phyloP scores from a whole-genome alignment of 2,329 filamentous ascomycete genomes.

The Dactylonectria macrodidyma region DNA sequence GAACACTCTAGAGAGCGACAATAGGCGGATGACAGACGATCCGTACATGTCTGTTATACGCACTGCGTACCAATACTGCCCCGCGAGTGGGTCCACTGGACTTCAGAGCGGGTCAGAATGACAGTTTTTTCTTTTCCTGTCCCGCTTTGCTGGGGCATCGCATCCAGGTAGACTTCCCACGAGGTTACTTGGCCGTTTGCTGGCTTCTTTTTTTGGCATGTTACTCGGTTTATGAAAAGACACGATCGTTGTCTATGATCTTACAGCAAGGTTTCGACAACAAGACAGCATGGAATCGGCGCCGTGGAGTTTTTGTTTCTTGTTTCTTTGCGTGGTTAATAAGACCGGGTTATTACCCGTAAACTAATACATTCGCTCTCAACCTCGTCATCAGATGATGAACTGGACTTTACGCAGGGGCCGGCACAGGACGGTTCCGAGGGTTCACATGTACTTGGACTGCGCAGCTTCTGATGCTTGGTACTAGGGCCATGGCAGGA shows the following conservation, averaged over 20 bases:
- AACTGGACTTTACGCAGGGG: constrained; percentile 8
- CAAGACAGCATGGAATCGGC: constrained; percentile 53
- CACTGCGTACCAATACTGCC: constrained; percentile 24
- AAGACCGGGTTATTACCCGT: constrained; percentile 20
- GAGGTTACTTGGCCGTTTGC: constrained; percentile 12
- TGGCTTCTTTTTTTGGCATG: constrained; percentile 32
- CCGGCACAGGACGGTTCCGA: background rate
- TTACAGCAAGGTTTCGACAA: constrained; percentile 45
- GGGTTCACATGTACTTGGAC: background rate
- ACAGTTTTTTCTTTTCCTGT: constrained; percentile 12
- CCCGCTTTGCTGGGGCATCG: constrained; percentile 15
- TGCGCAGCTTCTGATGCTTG: background rate
- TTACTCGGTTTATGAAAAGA: constrained; percentile 43
- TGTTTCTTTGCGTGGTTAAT: constrained; percentile 32
- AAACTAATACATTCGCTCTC: constrained; percentile 41
- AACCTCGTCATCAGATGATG: constrained; percentile 6
- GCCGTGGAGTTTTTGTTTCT: constrained; percentile 49
- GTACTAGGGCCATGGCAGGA: constrained; percentile 1
- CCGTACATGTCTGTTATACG: constrained; percentile 5
- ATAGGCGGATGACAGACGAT: constrained; percentile 22
- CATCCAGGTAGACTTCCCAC: constrained; percentile 5
- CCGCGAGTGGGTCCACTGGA: constrained; percentile 25
- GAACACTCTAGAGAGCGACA: constrained; percentile 47
- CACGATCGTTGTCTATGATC: constrained; percentile 42
- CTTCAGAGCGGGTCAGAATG: constrained; percentile 7